These are phyloP conservation scores for Aureobasidium uvarum DNA, from an alignment of 2,329 filamentous ascomycete species.

Conservation along the genomic window DNA sequence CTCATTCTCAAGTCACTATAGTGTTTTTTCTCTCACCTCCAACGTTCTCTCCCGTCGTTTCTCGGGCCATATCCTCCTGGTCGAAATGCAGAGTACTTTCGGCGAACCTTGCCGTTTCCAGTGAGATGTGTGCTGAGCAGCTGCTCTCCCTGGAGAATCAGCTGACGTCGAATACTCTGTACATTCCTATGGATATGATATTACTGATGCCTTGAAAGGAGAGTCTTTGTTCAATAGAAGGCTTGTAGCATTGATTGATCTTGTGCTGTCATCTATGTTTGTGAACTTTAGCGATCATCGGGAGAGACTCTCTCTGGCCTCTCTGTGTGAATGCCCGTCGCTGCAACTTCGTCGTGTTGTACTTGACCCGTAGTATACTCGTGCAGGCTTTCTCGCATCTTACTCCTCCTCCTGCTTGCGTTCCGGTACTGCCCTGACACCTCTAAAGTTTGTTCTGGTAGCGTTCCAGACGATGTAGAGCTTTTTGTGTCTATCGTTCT, in stretches of 20 bases:
- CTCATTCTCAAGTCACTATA: not conserved
- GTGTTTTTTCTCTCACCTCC: too few species aligned
- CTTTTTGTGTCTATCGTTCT: not conserved
- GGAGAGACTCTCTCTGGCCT: not conserved
- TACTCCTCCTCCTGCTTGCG: too few species aligned
- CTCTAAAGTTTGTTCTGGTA: too few species aligned
- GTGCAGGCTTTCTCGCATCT: not conserved
- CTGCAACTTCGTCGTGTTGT: not conserved
- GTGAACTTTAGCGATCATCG: not conserved
- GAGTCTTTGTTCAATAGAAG: not conserved
- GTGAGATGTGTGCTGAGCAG: not conserved
- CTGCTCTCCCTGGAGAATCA: not conserved
- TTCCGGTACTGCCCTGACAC: too few species aligned
- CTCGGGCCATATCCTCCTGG: not conserved
- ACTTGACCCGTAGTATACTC: not conserved
- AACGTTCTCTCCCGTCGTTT: too few species aligned
- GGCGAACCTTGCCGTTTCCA: not conserved
- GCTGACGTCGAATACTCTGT: not conserved
- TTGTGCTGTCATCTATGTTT: not conserved
- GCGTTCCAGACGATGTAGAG: too few species aligned
- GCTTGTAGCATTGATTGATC: too few species aligned
- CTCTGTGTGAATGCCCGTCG: not conserved
- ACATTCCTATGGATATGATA: not conserved
- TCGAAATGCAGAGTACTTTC: not conserved
- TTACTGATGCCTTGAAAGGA: not conserved